phyloP scores from a whole-genome alignment of 495 filamentous ascomycete species.

The Hyaloscypha hepaticicola region DNA sequence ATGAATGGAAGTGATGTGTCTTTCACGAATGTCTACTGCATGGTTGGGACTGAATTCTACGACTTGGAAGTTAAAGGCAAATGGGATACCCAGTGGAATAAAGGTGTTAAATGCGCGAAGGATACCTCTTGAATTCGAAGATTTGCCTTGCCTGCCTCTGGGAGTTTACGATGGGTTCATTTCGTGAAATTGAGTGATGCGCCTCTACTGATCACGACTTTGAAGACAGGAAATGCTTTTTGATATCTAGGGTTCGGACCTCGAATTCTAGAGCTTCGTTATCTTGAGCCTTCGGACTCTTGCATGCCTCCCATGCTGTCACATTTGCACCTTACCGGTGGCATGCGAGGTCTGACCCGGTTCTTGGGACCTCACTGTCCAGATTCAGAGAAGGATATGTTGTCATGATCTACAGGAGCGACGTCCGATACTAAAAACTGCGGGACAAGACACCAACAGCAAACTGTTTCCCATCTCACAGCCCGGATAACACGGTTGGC shows the following conservation, averaged over 20 bases:
- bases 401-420: not conserved
- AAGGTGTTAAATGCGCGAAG: not conserved
- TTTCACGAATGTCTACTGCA: not conserved
- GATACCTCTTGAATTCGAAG: slow-evolving; percentile 5
- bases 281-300: not conserved
- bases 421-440: not conserved
- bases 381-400: not conserved
- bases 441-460: not conserved
- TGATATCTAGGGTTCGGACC: not conserved
- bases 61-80: not conserved
- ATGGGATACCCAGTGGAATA: slow-evolving; percentile 7
- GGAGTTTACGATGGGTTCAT: not conserved
- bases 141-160: not conserved
- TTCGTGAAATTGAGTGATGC: not conserved
- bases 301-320: not conserved
- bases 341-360: not conserved
- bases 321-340: not conserved
- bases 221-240: not conserved
- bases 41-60: not conserved
- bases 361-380: not conserved
- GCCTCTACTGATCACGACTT: not conserved
- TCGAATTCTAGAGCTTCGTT: not conserved
- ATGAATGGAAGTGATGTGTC: not conserved
- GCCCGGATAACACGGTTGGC: not conserved
- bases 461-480: not conserved